A percentile compares a stretch with the other conserved stretches of the same genome.
Evolutionary conservation across 176 grass and related monocot species (phyloP).

Genomic region (Oryza coarctata): DNA sequence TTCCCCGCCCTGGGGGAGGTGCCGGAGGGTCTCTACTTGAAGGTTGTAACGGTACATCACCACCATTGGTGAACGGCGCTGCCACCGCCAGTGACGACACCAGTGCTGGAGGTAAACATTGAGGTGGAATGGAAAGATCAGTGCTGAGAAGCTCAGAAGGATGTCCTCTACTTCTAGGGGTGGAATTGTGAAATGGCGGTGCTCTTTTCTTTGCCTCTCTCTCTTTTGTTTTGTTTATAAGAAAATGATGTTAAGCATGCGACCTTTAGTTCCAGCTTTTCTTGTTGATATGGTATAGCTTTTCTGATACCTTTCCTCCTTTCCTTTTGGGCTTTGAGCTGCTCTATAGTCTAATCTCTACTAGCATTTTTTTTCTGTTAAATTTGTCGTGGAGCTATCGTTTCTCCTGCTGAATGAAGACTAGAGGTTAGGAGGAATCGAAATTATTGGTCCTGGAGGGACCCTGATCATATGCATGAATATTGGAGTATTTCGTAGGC

Average conservation of each 20-base stretch:
- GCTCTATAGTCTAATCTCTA: not conserved
- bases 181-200: slow-evolving; percentile 24
- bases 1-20: not conserved
- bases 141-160: slow-evolving; percentile 24
- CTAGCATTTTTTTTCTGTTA: slow-evolving; percentile 17
- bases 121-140: not conserved
- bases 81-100: not conserved
- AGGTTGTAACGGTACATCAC: slow-evolving; percentile 4
- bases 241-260: slow-evolving; percentile 55
- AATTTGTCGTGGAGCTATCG: slow-evolving; percentile 29
- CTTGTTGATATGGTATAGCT: slow-evolving; percentile 30
- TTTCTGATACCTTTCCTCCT: slow-evolving; percentile 17
- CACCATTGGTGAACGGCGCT: slow-evolving; percentile 5
- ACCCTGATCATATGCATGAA: not conserved
- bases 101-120: slow-evolving; percentile 5
- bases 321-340: slow-evolving; percentile 32
- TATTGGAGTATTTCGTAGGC: not conserved
- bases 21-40: not conserved
- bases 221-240: slow-evolving; percentile 41
- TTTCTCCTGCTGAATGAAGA: slow-evolving; percentile 14
- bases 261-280: slow-evolving; percentile 42
- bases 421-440: slow-evolving; percentile 35
- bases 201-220: not conserved
- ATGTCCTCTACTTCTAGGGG: slow-evolving; percentile 5
- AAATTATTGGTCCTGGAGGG: slow-evolving; percentile 32